phyloP scores from a whole-genome alignment of 306 rosid species.

The Begonia peltatifolia region DNA sequence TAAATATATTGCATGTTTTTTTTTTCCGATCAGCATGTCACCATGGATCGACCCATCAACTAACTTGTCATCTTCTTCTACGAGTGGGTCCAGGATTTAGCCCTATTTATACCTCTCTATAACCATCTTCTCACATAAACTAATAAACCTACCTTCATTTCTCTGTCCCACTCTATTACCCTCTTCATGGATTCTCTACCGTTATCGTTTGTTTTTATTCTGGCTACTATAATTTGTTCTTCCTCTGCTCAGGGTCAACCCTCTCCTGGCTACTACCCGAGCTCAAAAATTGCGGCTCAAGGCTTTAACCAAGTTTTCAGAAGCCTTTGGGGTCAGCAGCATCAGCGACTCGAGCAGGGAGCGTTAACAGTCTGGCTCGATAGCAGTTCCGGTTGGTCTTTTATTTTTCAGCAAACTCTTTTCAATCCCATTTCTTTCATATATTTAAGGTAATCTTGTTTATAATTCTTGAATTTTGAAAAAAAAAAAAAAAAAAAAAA shows the following conservation, averaged over 20 bases:
- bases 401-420: too few species aligned
- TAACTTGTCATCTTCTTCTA: neutral
- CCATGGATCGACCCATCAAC: neutral
- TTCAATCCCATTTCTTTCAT: neutral
- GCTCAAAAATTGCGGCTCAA: constrained; percentile 35
- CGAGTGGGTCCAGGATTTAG: neutral
- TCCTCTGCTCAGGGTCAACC: constrained; percentile 36
- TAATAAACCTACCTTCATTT: neutral
- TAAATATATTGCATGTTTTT: too few species aligned
- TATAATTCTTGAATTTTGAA: too few species aligned
- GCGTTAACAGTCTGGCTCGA: constrained; percentile 66
- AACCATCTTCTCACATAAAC: neutral
- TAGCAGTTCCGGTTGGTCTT: constrained; percentile 31
- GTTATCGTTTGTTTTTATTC: neutral
- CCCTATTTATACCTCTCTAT: neutral
- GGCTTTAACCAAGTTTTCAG: constrained; percentile 44
- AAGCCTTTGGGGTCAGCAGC: constrained; percentile 76
- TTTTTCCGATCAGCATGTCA: too few species aligned
- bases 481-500: neutral
- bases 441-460: neutral
- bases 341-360: constrained; percentile 48
- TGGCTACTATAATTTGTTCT: neutral
- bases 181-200: neutral
- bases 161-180: neutral
- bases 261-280: constrained; percentile 71